phyloP scores from a whole-genome alignment of 495 filamentous ascomycete genomes.

The Aspergillus diversus region DNA sequence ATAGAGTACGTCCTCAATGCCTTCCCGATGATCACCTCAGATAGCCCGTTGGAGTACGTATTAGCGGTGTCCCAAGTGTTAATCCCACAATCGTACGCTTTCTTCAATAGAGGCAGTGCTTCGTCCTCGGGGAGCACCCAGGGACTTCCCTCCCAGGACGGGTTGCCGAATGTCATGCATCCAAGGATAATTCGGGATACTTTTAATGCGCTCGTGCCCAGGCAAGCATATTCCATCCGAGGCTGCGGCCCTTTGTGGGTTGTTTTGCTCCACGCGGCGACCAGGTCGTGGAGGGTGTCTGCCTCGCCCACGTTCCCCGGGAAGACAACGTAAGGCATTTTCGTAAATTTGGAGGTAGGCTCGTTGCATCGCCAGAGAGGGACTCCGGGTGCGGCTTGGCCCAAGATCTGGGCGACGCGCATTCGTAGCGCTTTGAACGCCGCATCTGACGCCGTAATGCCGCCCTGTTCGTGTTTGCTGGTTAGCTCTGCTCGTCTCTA shows the following conservation, averaged over 20 bases:
- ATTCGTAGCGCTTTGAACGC: slow-evolving; percentile 8
- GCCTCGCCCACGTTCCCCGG: slow-evolving; percentile 4
- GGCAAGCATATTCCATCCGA: slow-evolving; percentile 30
- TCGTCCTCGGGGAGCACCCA: slow-evolving; percentile 68
- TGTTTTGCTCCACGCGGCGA: slow-evolving; percentile 4
- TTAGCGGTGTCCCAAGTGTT: slow-evolving; percentile 50
- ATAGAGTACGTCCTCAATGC: slow-evolving; percentile 71
- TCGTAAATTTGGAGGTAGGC: slow-evolving; percentile 7
- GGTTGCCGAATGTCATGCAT: slow-evolving; percentile 65
- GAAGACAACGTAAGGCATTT: slow-evolving; percentile 4
- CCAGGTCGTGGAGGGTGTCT: slow-evolving; percentile 7
- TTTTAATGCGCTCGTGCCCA: slow-evolving; percentile 69
- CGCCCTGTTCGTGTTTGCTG: neutral
- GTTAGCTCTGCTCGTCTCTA: neutral
- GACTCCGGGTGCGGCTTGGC: slow-evolving; percentile 1
- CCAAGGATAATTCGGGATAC: slow-evolving; percentile 70
- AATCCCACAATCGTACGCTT: neutral
- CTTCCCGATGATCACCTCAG: slow-evolving; percentile 72
- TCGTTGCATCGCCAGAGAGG: slow-evolving; percentile 11
- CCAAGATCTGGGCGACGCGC: slow-evolving; percentile 10
- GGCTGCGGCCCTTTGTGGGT: neutral
- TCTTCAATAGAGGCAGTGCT: slow-evolving; percentile 39
- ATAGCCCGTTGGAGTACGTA: slow-evolving; percentile 68
- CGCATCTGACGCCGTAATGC: slow-evolving; percentile 4
- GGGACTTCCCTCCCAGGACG: slow-evolving; percentile 49